Conservation (phyloP, 345 rosid species). For the Hypericum perforatum region DNA sequence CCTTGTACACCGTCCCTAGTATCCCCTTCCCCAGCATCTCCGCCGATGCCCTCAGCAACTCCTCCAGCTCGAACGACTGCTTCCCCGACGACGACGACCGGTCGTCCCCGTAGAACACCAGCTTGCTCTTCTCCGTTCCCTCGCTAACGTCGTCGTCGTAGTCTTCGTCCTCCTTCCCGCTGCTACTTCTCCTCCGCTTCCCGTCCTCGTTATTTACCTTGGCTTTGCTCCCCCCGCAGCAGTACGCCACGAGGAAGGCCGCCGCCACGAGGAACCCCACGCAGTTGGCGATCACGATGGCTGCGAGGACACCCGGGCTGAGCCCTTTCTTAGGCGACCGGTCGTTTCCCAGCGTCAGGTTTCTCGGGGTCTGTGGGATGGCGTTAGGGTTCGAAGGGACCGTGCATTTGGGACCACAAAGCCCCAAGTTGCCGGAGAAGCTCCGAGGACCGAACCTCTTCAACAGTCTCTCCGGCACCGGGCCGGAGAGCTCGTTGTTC, state of each 20-base stretch:
- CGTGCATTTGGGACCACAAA: slow-evolving; percentile 62
- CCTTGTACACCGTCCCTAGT: slow-evolving; percentile 82
- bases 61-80: slow-evolving; percentile 77
- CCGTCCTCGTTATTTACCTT: slow-evolving; percentile 25
- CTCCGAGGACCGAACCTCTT: slow-evolving; percentile 52
- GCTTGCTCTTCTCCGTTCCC: slow-evolving; percentile 50
- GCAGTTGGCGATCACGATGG: slow-evolving; percentile 52
- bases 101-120: slow-evolving; percentile 54
- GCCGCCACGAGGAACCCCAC: slow-evolving; percentile 42
- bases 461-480: slow-evolving; percentile 40
- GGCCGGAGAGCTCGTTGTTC: slow-evolving; percentile 63
- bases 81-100: too few species aligned
- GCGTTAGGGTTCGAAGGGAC: slow-evolving; percentile 80
- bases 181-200: slow-evolving; percentile 21
- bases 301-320: slow-evolving; percentile 51
- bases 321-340: slow-evolving; percentile 32
- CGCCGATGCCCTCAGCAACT: slow-evolving; percentile 80
- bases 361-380: slow-evolving; percentile 44
- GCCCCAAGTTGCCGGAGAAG: slow-evolving; percentile 65
- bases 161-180: slow-evolving; percentile 38
- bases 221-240: slow-evolving; percentile 41
- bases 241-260: slow-evolving; percentile 60
- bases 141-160: slow-evolving; percentile 19
- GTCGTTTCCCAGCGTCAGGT: slow-evolving; percentile 22
- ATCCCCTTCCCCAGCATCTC: slow-evolving; percentile 97